A percentile compares a stretch with the other conserved stretches of the same genome.
Evolutionary conservation across 2,329 filamentous ascomycete genomes (phyloP).

Genomic region (Podosphaera xanthii): DNA sequence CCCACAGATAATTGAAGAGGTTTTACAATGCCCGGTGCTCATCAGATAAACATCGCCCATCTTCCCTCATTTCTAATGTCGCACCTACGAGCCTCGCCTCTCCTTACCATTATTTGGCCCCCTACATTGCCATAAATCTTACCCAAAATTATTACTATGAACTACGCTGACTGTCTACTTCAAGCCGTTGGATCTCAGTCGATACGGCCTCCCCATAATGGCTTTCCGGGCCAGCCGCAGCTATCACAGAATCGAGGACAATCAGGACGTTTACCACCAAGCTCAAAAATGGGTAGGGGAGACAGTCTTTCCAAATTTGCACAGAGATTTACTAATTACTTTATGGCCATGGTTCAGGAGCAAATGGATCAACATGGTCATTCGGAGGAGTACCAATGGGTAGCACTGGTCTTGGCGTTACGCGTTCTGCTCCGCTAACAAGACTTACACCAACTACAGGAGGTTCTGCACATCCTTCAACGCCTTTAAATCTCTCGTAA

Average conservation of each 20-base stretch:
- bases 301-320: neutral
- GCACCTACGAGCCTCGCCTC: too few species aligned
- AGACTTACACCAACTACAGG: slow-evolving; percentile 44
- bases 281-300: slow-evolving; percentile 38
- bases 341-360: slow-evolving; percentile 14
- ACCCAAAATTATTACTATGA: too few species aligned
- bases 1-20: too few species aligned
- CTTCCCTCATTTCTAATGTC: too few species aligned
- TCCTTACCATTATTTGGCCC: too few species aligned
- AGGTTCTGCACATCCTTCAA: slow-evolving; percentile 35
- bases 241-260: slow-evolving; percentile 30
- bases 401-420: slow-evolving; percentile 28
- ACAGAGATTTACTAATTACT: neutral
- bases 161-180: slow-evolving; percentile 1
- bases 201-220: slow-evolving; percentile 36
- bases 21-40: too few species aligned
- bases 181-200: slow-evolving; percentile 31
- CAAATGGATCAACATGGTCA: slow-evolving; percentile 27
- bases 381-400: slow-evolving; percentile 42
- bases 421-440: slow-evolving; percentile 29
- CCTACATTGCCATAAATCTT: too few species aligned
- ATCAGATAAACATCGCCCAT: too few species aligned
- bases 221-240: slow-evolving; percentile 36
- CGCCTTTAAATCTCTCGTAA: slow-evolving; percentile 41
- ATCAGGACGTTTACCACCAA: slow-evolving; percentile 37